Evolutionary conservation across 495 filamentous ascomycete species (phyloP).

Genomic region (Penicillium crystallinum): DNA sequence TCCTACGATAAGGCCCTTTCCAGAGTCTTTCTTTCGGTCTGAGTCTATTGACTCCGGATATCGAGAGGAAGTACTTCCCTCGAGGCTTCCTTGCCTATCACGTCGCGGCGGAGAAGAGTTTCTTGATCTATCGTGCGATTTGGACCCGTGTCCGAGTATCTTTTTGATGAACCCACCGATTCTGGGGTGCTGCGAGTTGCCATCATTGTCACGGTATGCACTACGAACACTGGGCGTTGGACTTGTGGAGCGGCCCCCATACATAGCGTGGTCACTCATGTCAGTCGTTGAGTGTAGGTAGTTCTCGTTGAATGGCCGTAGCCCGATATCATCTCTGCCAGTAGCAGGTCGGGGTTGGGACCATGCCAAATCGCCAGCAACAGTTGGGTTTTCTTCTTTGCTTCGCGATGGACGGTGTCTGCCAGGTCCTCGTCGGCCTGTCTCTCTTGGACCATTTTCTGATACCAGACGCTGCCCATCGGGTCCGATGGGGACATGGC

Average conservation of each 20-base stretch:
- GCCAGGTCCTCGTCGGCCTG: conserved; percentile 57
- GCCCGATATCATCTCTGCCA: conserved; percentile 62
- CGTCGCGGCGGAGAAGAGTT: conserved; percentile 49
- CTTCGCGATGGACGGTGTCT: conserved; percentile 65
- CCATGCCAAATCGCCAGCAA: conserved; percentile 41
- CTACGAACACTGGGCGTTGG: conserved; percentile 69
- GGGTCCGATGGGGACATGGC: conserved; percentile 62
- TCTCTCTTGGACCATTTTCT: conserved; percentile 39
- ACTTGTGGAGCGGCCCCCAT: conserved; percentile 59
- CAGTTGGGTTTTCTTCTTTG: conserved; percentile 63
- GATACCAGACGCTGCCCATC: conserved; percentile 60
- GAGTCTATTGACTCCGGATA: conserved; percentile 32
- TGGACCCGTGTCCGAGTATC: conserved; percentile 13
- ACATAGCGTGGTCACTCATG: conserved; percentile 44
- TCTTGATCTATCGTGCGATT: conserved; percentile 21
- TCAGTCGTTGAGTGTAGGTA: conserved; percentile 36
- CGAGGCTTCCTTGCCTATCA: conserved; percentile 41
- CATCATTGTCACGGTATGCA: conserved; percentile 42
- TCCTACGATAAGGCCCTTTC: conserved; percentile 32
- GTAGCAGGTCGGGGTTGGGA: conserved; percentile 52
- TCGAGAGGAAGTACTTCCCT: conserved; percentile 23
- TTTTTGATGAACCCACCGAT: conserved; percentile 4
- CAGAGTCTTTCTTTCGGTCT: conserved; percentile 40
- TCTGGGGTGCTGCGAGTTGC: conserved; percentile 45
- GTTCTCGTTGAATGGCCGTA: conserved; percentile 46